Base-by-base conservation (phyloP, 306 rosid genomes). In the Ormosia emarginata region DNA sequence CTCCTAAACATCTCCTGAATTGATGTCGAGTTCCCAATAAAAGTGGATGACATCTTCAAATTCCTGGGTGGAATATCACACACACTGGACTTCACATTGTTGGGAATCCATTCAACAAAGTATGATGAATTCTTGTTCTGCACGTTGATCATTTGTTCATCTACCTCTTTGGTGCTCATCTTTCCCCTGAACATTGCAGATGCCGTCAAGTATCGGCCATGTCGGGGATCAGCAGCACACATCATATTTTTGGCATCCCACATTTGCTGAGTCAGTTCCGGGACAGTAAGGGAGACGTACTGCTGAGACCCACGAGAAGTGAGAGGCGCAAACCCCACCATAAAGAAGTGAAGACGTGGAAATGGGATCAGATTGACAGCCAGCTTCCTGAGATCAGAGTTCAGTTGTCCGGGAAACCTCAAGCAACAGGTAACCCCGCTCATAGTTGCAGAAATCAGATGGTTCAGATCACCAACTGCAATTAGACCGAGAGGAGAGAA, bases 211-310 rank as follows among this genome's bases (percentile, higher is more conserved):
- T 94, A 94, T 3, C 98, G 89, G 18, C 97, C 98, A 5, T 94
- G 98, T 75, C 98, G 94, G 18, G 98, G 98, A 72, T 94, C 98
- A 58, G 98, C 98, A 12, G 98, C 98, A 61, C 98, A 94, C 98
- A 94, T 92, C 97, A 94, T 94, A 85, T 94, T 94, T 79, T 94
- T 94, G 85, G 97, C 85, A 71, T 94, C 98, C 98, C 98, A 94
- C 98, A 94, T 94, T 82, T 94, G 98, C 75, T 94, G 98, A 65
- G 98, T 94, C 56, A 94, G 89, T 85, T 94, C 98, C 0, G 98
- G 97, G 71, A 92, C 98, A 3, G 98, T 94, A 67, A 94, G 95
- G 71, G 98, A 94, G 81, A 92, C 94, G 69, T 94, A 92, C 67
- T 94, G 97, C 82, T 94, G 98, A 66, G 98, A 94, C 10, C 98